Evolutionary conservation across 2,329 filamentous ascomycete genomes (phyloP).

Genomic region (Botrytis cinerea): DNA sequence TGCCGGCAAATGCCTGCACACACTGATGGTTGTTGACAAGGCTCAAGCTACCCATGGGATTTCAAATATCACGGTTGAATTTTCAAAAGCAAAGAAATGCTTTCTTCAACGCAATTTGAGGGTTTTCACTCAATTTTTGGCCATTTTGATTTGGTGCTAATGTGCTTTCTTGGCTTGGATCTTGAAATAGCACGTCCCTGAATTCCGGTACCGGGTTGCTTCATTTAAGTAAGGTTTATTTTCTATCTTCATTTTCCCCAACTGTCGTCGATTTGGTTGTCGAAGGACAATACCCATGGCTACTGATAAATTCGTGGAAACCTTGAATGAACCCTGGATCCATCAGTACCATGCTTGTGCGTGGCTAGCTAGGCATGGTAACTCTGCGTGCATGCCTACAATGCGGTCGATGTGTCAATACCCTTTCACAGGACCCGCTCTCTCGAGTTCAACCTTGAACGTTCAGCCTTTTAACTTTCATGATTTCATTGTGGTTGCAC

Average conservation of each 20-base stretch:
- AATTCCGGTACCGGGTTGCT: background rate
- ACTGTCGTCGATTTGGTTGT: background rate
- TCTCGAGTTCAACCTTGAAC: background rate
- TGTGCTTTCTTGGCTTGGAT: background rate
- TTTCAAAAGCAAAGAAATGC: background rate
- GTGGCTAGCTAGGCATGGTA: background rate
- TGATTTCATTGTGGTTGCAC: background rate
- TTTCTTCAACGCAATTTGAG: background rate
- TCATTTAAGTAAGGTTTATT: conserved; percentile 7
- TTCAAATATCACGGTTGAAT: background rate
- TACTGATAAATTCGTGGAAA: background rate
- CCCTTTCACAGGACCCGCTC: background rate
- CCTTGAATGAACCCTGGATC: conserved; percentile 6
- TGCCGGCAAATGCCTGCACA: background rate
- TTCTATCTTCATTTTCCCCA: background rate
- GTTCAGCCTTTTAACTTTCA: conserved; percentile 1
- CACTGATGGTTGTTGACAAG: background rate
- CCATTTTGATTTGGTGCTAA: background rate
- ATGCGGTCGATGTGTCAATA: conserved; percentile 14
- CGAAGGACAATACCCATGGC: background rate
- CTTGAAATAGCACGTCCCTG: background rate
- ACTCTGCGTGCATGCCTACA: background rate
- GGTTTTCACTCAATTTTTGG: background rate
- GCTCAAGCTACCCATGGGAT: background rate
- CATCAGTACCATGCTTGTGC: conserved; percentile 1